Percentiles rank a stretch among this genome's conserved stretches.
phyloP scores from a whole-genome alignment of 78 protist genomes.

The Dictyostelium purpureum region DNA sequence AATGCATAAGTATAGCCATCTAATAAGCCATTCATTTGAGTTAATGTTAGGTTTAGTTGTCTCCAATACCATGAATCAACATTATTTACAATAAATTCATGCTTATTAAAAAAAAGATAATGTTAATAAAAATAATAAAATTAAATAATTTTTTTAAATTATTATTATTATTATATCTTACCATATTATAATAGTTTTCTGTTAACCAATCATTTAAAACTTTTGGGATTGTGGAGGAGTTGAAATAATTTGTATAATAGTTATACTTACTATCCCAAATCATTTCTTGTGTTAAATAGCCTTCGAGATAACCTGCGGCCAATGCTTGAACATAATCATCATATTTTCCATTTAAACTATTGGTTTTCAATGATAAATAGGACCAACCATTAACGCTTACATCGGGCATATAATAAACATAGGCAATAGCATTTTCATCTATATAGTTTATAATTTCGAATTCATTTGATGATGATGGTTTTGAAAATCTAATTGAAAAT shows the following conservation, averaged over 20 bases:
- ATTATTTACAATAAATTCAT: background rate
- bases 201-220: slow-evolving; percentile 5
- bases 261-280: slow-evolving; percentile 40
- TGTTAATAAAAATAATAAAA: background rate
- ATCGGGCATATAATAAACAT: background rate
- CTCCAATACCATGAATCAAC: slow-evolving; percentile 47
- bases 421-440: background rate
- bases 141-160: background rate
- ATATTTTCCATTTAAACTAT: background rate
- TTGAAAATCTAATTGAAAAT: background rate
- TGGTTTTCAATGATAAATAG: slow-evolving; percentile 43
- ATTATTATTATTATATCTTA: background rate
- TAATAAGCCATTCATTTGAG: slow-evolving; percentile 56
- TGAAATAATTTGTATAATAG: background rate
- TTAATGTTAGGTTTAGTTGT: slow-evolving; percentile 23
- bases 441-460: background rate
- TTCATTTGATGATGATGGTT: background rate
- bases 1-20: slow-evolving; percentile 29
- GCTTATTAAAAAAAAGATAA: background rate
- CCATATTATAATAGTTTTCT: background rate
- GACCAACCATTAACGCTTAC: slow-evolving; percentile 53
- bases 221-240: background rate
- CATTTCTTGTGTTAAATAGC: slow-evolving; percentile 39
- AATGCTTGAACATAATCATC: slow-evolving; percentile 62
- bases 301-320: slow-evolving; percentile 87